Percentiles rank a stretch among this genome's conserved stretches.
phyloP scores from a whole-genome alignment of 2,329 filamentous ascomycete species.

The Neonectria sp. region DNA sequence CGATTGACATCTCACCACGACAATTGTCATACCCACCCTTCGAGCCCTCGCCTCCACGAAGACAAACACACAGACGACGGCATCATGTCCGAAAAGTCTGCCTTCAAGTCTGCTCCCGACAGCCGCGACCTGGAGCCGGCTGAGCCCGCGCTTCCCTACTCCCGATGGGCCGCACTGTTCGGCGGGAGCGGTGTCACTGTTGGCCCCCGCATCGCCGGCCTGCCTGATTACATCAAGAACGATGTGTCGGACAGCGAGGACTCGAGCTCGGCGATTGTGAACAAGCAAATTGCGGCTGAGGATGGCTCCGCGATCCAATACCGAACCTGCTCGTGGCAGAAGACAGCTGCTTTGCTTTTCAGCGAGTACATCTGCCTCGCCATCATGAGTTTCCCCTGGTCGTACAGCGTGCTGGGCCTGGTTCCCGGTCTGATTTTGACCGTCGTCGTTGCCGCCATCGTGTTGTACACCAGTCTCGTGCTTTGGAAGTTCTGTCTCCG shows the following conservation, averaged over 20 bases:
- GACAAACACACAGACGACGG: background rate
- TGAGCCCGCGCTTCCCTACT: constrained; percentile 39
- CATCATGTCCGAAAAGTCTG: constrained; percentile 49
- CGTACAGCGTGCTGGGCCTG: constrained; percentile 88
- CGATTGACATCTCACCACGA: background rate
- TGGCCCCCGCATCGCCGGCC: constrained; percentile 67
- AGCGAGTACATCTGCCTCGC: constrained; percentile 94
- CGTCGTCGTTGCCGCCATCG: constrained; percentile 80
- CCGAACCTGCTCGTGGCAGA: constrained; percentile 93
- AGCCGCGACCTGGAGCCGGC: constrained; percentile 45
- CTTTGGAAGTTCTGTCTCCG: constrained; percentile 90
- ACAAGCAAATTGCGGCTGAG: constrained; percentile 82
- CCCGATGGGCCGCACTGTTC: constrained; percentile 54
- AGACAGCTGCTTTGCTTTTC: constrained; percentile 92
- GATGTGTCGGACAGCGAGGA: constrained; percentile 60
- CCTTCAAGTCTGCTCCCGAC: constrained; percentile 29
- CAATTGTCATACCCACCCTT: background rate
- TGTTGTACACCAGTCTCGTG: constrained; percentile 80
- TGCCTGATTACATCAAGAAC: constrained; percentile 55
- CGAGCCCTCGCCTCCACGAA: background rate
- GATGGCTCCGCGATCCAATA: constrained; percentile 88
- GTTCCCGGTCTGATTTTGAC: constrained; percentile 90
- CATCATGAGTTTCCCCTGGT: constrained; percentile 97
- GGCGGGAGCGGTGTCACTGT: constrained; percentile 59
- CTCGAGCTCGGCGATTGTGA: constrained; percentile 65